Evolutionary conservation across 164 flowering plant species (phyloP).

Genomic region (Echeveria elegans): DNA sequence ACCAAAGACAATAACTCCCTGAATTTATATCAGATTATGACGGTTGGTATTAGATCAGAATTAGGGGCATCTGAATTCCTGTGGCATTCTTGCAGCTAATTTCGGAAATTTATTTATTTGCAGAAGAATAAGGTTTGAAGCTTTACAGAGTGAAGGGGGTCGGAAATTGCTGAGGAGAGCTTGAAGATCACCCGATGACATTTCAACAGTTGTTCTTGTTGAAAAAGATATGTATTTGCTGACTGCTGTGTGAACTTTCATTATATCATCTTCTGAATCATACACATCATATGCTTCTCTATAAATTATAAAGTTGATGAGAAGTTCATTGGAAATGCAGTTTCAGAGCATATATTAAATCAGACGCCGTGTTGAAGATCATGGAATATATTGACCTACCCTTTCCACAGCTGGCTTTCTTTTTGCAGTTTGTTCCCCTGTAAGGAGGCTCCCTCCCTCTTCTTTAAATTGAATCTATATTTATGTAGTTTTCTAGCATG

Average conservation of each 20-base stretch:
- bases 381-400: conserved; percentile 88
- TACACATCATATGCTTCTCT: neutral
- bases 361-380: conserved; percentile 92
- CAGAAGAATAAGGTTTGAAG: conserved; percentile 80
- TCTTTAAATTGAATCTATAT: neutral
- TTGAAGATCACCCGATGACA: conserved; percentile 91
- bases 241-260: neutral
- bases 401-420: conserved; percentile 75
- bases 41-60: too few relatives aligned
- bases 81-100: neutral
- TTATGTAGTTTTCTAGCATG: neutral
- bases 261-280: neutral
- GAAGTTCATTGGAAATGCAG: neutral
- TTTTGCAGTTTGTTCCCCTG: conserved; percentile 77
- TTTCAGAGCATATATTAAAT: conserved; percentile 78
- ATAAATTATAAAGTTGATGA: neutral
- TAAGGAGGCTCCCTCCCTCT: conserved; percentile 38
- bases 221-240: conserved; percentile 52
- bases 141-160: conserved; percentile 90
- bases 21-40: too few relatives aligned
- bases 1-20: too few relatives aligned
- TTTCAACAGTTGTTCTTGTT: conserved; percentile 94
- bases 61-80: too few relatives aligned
- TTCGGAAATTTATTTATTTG: neutral
- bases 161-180: conserved; percentile 68